Conservation (phyloP, 139 green algal genomes). For the Chlamydomonas asymmetrica region DNA sequence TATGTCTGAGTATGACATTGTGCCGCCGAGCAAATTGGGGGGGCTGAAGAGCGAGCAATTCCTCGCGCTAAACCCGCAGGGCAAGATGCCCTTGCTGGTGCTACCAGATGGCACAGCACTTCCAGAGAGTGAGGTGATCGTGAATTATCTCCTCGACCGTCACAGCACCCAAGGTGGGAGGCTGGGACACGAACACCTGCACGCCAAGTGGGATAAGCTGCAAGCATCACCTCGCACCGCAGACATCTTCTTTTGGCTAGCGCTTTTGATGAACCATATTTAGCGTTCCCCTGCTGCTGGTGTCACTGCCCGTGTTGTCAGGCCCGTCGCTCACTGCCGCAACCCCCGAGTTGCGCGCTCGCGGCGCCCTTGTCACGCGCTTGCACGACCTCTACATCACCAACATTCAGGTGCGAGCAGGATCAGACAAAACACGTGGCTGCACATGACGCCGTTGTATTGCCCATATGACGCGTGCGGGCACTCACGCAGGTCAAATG, state of each 20-base stretch:
- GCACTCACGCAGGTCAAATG: too few species aligned
- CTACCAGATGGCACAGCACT: slow-evolving; percentile 60
- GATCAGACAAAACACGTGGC: background rate
- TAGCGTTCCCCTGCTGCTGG: too few species aligned
- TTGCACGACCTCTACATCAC: slow-evolving; percentile 78
- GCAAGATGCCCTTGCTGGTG: slow-evolving; percentile 78
- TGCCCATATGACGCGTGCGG: too few species aligned
- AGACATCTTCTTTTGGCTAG: too few species aligned
- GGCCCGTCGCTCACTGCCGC: slow-evolving; percentile 55
- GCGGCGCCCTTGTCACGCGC: slow-evolving; percentile 47
- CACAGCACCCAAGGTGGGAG: slow-evolving; percentile 34
- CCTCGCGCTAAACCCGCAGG: slow-evolving; percentile 53
- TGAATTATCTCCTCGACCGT: slow-evolving; percentile 74
- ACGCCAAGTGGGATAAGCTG: too few species aligned
- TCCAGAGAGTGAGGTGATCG: slow-evolving; percentile 76
- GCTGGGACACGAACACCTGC: too few species aligned
- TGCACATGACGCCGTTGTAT: too few species aligned
- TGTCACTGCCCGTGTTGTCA: too few species aligned
- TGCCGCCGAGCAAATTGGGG: slow-evolving; percentile 50
- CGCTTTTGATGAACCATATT: too few species aligned
- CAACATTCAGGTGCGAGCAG: slow-evolving; percentile 55
- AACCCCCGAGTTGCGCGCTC: slow-evolving; percentile 51
- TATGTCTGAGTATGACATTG: slow-evolving; percentile 51
- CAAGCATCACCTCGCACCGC: too few species aligned
- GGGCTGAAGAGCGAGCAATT: slow-evolving; percentile 49